Conservation (phyloP, 108 stramenopile genomes). For the Pseudonitzschia pungens region DNA sequence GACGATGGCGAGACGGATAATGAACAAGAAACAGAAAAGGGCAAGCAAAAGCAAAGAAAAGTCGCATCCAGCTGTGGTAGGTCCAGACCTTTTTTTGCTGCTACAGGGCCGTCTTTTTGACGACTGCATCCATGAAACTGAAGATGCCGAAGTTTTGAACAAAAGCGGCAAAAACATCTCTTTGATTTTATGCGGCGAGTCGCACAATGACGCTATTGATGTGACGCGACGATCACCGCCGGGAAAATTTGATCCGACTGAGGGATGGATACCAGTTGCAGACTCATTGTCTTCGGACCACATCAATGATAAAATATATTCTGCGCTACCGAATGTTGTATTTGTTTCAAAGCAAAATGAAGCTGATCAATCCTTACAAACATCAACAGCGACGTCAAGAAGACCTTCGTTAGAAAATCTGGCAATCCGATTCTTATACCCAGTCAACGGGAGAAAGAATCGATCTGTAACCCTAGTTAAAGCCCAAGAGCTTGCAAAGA, state of each 20-base stretch:
- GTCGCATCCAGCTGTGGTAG: neutral
- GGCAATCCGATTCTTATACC: neutral
- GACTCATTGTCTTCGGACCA: neutral
- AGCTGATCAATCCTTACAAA: too few species aligned
- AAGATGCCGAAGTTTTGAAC: neutral
- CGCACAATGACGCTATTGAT: slow-evolving; percentile 44
- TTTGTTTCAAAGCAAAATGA: neutral
- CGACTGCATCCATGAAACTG: neutral
- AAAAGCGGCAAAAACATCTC: slow-evolving; percentile 20
- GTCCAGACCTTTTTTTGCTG: neutral
- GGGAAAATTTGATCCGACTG: slow-evolving; percentile 17
- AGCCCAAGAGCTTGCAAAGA: slow-evolving; percentile 41
- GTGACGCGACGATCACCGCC: slow-evolving; percentile 25
- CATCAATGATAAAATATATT: neutral
- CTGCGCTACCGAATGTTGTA: neutral
- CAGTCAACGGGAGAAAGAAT: slow-evolving; percentile 42
- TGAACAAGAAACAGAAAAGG: neutral
- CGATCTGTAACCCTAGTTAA: slow-evolving; percentile 30
- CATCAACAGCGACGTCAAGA: neutral
- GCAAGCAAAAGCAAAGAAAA: neutral
- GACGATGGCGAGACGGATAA: neutral
- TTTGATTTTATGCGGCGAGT: slow-evolving; percentile 41
- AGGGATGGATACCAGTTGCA: slow-evolving; percentile 19
- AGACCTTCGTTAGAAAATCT: slow-evolving; percentile 1
- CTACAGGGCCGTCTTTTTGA: slow-evolving; percentile 9